A percentile compares a stretch with the other conserved stretches of the same genome.
Conservation (phyloP, 768 basidiomycete species). For the Suillus variegatus region DNA sequence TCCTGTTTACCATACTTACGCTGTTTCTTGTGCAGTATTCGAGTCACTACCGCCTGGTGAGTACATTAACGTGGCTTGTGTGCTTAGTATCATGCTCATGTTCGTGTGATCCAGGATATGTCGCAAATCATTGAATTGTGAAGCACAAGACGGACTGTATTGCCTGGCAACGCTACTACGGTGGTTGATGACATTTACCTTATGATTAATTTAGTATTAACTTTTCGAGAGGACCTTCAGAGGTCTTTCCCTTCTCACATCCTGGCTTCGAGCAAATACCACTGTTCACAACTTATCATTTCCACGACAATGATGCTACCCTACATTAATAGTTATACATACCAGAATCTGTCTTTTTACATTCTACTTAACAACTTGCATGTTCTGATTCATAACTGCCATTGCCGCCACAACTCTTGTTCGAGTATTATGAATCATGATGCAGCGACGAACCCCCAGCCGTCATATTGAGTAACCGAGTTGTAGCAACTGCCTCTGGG, state of each 20-base stretch:
- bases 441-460: not conserved
- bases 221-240: not conserved
- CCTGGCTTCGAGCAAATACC: not conserved
- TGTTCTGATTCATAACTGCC: not conserved
- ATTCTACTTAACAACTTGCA: not conserved
- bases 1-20: not conserved
- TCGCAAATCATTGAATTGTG: not conserved
- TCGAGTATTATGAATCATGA: not conserved
- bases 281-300: not conserved
- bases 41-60: constrained; percentile 3
- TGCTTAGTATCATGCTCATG: not conserved
- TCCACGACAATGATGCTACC: not conserved
- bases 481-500: too few relatives aligned
- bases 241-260: not conserved
- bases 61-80: not conserved
- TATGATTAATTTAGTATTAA: not conserved
- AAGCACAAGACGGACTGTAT: not conserved
- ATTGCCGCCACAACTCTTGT: not conserved
- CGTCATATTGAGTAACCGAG: not conserved
- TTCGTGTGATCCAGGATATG: not conserved
- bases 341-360: not conserved
- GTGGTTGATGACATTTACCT: not conserved
- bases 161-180: not conserved
- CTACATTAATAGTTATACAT: not conserved
- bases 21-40: not conserved